phyloP scores from a whole-genome alignment of 2,329 filamentous ascomycete genomes.

The Trichoderma lentiforme region DNA sequence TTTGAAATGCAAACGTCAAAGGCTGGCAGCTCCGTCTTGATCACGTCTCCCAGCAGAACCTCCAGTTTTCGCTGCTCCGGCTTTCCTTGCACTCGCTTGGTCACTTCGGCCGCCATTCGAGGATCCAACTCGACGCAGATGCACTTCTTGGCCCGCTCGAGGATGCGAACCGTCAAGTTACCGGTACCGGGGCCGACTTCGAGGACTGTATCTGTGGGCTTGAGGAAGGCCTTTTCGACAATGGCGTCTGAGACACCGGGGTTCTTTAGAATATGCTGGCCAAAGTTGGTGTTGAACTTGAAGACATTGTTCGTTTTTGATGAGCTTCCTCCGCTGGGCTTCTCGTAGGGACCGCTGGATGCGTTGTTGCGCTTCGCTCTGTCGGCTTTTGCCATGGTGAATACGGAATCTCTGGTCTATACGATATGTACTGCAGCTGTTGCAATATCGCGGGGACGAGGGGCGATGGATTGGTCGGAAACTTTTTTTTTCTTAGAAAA shows the following conservation, averaged over 20 bases:
- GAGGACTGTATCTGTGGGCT: constrained; percentile 85
- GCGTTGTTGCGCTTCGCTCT: constrained; percentile 51
- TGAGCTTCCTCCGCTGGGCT: constrained; percentile 29
- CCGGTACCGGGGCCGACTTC: constrained; percentile 91
- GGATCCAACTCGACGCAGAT: constrained; percentile 92
- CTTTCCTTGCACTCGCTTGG: constrained; percentile 88
- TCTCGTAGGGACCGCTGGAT: constrained; percentile 43
- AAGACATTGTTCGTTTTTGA: constrained; percentile 76
- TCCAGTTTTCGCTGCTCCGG: constrained; percentile 81
- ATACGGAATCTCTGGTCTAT: not conserved
- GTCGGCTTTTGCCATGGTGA: constrained; percentile 52
- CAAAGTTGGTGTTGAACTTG: constrained; percentile 92
- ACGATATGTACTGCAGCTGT: constrained; percentile 8
- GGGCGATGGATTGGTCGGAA: constrained; percentile 20
- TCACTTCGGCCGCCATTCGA: constrained; percentile 92
- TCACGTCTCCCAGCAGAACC: constrained; percentile 79
- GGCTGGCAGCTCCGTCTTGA: constrained; percentile 74
- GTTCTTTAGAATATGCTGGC: constrained; percentile 89
- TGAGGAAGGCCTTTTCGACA: constrained; percentile 73
- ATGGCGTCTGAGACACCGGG: constrained; percentile 76
- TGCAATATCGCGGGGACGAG: constrained; percentile 22
- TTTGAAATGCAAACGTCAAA: constrained; percentile 81
- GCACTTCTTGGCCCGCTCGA: constrained; percentile 78
- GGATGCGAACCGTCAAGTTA: constrained; percentile 83
- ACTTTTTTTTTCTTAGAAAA: constrained; percentile 20